These are phyloP conservation scores for Protomyces inundatus DNA, from an alignment of 1,139 yeast genomes.

Conservation along the genomic window DNA sequence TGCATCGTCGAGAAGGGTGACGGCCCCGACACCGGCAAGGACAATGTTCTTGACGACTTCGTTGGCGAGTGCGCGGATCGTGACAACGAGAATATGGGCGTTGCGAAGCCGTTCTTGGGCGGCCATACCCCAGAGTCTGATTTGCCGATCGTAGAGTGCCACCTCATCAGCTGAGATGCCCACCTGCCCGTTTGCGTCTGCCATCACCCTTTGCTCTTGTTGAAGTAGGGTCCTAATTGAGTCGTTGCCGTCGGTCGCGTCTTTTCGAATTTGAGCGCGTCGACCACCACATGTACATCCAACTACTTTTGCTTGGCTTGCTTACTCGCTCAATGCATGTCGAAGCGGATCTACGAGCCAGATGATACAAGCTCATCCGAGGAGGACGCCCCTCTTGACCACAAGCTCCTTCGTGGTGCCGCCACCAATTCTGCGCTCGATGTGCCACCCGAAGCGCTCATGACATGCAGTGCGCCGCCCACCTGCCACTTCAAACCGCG, in stretches of 20 bases:
- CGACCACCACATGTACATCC: background rate
- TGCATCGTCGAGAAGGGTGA: slow-evolving; percentile 63
- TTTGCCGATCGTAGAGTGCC: slow-evolving; percentile 90
- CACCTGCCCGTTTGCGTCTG: background rate
- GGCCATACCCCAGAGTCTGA: slow-evolving; percentile 92
- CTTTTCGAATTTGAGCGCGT: background rate
- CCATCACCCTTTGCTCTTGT: background rate
- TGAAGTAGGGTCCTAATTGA: background rate
- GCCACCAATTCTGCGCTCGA: background rate
- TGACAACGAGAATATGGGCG: slow-evolving; percentile 63
- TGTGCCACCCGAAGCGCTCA: background rate
- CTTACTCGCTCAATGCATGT: background rate
- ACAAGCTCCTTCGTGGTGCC: too few species aligned
- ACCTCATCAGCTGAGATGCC: slow-evolving; percentile 57
- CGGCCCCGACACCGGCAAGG: slow-evolving; percentile 77
- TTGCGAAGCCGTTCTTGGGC: slow-evolving; percentile 78
- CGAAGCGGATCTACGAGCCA: background rate
- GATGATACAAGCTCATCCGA: background rate
- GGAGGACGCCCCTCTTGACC: background rate
- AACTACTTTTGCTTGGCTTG: background rate
- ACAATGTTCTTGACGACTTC: slow-evolving; percentile 81
- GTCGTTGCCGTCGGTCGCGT: background rate
- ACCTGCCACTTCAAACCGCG: slow-evolving; percentile 29
- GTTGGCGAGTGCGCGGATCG: slow-evolving; percentile 66
- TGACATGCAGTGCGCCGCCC: slow-evolving; percentile 33